Percentiles rank a stretch among this genome's conserved stretches.
Conservation (phyloP, 441 rosid genomes). For the Erysimum cheiri region DNA sequence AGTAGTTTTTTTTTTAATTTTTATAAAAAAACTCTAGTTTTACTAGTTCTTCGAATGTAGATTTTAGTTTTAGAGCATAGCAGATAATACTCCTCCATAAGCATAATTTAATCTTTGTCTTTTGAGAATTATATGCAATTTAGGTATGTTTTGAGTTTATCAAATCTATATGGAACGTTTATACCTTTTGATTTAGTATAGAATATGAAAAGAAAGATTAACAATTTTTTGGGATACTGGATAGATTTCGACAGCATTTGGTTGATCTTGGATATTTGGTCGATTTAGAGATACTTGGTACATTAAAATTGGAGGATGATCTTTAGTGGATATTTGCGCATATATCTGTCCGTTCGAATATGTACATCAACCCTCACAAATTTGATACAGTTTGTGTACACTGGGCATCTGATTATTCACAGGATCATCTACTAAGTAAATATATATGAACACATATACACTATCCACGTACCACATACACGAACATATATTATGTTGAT, state of each 20-base stretch:
- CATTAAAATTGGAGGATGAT: background rate
- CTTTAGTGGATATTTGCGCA: background rate
- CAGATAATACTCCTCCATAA: background rate
- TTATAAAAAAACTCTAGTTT: background rate
- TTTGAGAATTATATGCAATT: background rate
- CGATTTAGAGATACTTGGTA: background rate
- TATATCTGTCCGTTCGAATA: conserved; percentile 7
- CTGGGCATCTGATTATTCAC: background rate
- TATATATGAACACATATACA: background rate
- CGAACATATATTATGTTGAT: background rate
- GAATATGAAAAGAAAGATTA: background rate
- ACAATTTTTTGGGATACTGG: background rate
- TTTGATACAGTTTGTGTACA: too few relatives aligned
- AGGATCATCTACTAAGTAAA: background rate
- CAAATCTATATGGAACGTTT: too few relatives aligned
- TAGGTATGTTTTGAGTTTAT: too few relatives aligned
- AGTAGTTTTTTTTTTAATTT: background rate
- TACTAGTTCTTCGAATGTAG: conserved; percentile 1
- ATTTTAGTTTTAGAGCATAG: background rate
- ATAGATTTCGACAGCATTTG: conserved; percentile 3
- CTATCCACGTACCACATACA: background rate
- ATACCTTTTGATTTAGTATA: background rate
- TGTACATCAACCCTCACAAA: background rate
- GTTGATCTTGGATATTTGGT: conserved; percentile 1
- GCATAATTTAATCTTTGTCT: background rate